Evolutionary conservation across 108 stramenopile genomes (phyloP).

Genomic region (Skeletonema marinoi): DNA sequence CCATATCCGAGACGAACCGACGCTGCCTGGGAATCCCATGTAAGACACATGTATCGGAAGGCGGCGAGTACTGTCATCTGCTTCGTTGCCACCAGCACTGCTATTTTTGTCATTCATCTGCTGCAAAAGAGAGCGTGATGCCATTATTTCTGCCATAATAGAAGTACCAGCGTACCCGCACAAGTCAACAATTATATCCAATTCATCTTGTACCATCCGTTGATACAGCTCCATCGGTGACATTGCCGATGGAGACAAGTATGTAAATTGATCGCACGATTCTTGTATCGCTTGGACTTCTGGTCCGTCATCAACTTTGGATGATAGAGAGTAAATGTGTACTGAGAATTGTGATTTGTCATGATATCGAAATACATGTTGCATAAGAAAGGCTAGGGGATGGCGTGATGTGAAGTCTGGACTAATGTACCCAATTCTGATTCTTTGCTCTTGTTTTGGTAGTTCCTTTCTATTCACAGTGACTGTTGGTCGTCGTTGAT

Average conservation of each 20-base stretch:
- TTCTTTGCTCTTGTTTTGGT: conserved; percentile 15
- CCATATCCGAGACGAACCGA: conserved; percentile 67
- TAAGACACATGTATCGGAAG: conserved; percentile 59
- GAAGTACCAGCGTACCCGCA: conserved; percentile 88
- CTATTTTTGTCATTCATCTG: conserved; percentile 33
- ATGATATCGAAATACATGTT: conserved; percentile 85
- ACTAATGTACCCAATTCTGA: conserved; percentile 76
- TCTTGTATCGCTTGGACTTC: conserved; percentile 67
- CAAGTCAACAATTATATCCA: conserved; percentile 85
- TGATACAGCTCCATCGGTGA: conserved; percentile 56
- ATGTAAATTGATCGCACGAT: conserved; percentile 62
- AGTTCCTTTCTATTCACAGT: conserved; percentile 7
- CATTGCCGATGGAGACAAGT: conserved; percentile 42
- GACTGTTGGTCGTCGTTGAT: neutral
- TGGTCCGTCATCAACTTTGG: conserved; percentile 52
- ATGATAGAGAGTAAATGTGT: conserved; percentile 67
- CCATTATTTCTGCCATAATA: conserved; percentile 56
- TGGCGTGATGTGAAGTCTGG: conserved; percentile 85
- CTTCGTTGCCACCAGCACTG: conserved; percentile 15
- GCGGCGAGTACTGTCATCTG: conserved; percentile 12
- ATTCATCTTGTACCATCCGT: conserved; percentile 56
- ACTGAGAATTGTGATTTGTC: conserved; percentile 68
- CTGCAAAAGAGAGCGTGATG: conserved; percentile 43
- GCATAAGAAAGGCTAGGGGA: conserved; percentile 88
- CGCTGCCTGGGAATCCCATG: conserved; percentile 86